A percentile compares a stretch with the other conserved stretches of the same genome.
These are phyloP conservation scores for Dactylellina haptotyla DNA, from an alignment of 2,329 filamentous ascomycete species.

Conservation along the genomic window DNA sequence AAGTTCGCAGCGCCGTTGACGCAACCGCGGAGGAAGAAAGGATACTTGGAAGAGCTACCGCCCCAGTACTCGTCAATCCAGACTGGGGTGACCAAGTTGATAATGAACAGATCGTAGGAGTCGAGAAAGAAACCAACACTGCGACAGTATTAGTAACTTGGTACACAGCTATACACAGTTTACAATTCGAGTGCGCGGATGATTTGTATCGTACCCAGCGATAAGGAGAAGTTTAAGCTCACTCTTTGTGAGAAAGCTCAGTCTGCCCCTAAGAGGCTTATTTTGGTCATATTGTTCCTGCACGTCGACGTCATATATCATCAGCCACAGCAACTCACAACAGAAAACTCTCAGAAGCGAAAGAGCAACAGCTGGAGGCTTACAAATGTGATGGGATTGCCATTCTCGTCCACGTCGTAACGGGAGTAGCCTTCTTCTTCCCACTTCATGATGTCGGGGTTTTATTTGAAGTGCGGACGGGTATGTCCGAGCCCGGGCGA, in stretches of 20 bases:
- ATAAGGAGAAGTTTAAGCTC: conserved; percentile 43
- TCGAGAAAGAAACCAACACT: conserved; percentile 89
- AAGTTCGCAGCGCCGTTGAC: conserved; percentile 52
- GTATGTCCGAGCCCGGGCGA: background rate
- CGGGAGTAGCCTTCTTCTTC: conserved; percentile 49
- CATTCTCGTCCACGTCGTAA: conserved; percentile 52
- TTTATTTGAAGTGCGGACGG: background rate
- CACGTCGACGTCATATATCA: background rate
- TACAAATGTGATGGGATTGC: conserved; percentile 47
- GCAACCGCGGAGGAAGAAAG: conserved; percentile 50
- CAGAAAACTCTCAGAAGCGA: background rate
- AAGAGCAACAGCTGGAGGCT: background rate
- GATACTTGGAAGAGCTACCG: conserved; percentile 28
- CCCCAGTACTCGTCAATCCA: conserved; percentile 54
- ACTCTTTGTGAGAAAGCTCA: conserved; percentile 37
- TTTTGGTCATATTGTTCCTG: conserved; percentile 44
- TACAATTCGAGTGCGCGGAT: background rate
- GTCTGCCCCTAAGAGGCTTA: conserved; percentile 30
- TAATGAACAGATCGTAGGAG: conserved; percentile 81
- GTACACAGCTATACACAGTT: too few relatives aligned
- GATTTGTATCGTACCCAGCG: conserved; percentile 35
- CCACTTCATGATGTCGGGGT: conserved; percentile 49
- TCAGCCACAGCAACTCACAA: conserved; percentile 1
- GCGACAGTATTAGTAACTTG: background rate
- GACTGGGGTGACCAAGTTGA: conserved; percentile 72